Base-by-base conservation (phyloP, 768 basidiomycete species). In the Leccinum imitatum region DNA sequence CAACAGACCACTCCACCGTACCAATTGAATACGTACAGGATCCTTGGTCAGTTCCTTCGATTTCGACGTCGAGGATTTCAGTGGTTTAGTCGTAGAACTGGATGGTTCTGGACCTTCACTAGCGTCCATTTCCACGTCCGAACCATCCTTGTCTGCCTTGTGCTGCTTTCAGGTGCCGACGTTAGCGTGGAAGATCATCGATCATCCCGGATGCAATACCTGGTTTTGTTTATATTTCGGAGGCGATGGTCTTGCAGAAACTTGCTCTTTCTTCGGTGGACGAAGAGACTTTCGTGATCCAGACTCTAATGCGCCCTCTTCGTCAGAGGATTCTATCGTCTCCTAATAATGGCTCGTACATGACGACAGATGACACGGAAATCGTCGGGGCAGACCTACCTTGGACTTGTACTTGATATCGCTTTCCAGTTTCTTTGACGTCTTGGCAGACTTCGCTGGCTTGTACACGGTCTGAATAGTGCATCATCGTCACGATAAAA, bases 281-380 rank as follows among this genome's bases (percentile, higher is more conserved):
- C 27, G 51, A 50, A 21, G 4, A 23, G 57, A 13, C 23, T 57
- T 55, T 23, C 33, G 46, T 6, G n/a, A 19, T 14, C 33, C 52
- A 9, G 61, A 56, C n/a, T 63, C 56, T n/a, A 59, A 9, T 37
- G 47, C 53, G 17, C 19, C 65, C 50, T 72, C 71, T 31, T 71
- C 72, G 14, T 64, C 72, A 1, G 72, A 74, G 23, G 71, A 65
- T 37, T 73, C 71, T 9, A 74, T 63, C 13, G 60, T 53, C 47
- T 71, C 66, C 72, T 73, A 30, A 35, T 41, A 5, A 21, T 9
- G 31, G 50, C 13, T 25, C 47, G 5, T 54, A 31, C 27, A 55
- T 30, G 21, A 47, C 25, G 19, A 31, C 7, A 3, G 15, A 57
- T 19, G 2, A 57, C n/a, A 35, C 10, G 17, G 25, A 11, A n/a